These are phyloP conservation scores for Ormosia emarginata DNA, from an alignment of 306 rosid genomes.

Conservation along the genomic window DNA sequence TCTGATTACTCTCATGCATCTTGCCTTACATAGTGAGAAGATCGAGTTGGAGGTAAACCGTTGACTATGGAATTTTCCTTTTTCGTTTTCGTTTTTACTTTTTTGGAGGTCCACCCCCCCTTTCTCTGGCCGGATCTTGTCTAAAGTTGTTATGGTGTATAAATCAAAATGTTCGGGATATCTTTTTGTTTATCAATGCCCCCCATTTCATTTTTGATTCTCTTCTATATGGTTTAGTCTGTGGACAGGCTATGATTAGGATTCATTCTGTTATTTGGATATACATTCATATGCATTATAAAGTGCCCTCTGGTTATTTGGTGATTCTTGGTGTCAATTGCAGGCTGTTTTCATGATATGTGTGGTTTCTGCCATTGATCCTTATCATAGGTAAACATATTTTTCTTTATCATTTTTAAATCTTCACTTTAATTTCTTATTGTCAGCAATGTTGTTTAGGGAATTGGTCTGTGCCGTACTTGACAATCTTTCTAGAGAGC, in stretches of 20 bases:
- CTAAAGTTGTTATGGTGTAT: neutral
- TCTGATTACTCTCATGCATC: constrained; percentile 77
- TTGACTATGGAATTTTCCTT: neutral
- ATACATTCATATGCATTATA: neutral
- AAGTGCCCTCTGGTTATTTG: constrained; percentile 5
- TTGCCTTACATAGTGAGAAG: constrained; percentile 81
- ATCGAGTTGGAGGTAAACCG: constrained; percentile 69
- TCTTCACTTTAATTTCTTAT: constrained; percentile 14
- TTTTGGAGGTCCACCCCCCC: neutral
- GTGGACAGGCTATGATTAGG: neutral
- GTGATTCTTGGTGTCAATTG: constrained; percentile 22
- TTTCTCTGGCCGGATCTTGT: neutral
- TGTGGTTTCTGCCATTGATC: constrained; percentile 81
- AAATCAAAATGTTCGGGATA: constrained; percentile 3
- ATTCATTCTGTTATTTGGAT: neutral
- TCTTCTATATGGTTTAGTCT: neutral
- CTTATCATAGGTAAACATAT: constrained; percentile 67
- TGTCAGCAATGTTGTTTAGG: constrained; percentile 37
- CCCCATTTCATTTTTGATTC: neutral
- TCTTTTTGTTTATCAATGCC: neutral
- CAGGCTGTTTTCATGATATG: constrained; percentile 95
- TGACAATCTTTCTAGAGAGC: constrained; percentile 71
- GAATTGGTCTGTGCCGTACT: constrained; percentile 59
- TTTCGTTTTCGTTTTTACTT: neutral
- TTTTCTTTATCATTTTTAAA: constrained; percentile 8